phyloP scores from a whole-genome alignment of 352 stramenopile species.

The Aphanomyces astaci region DNA sequence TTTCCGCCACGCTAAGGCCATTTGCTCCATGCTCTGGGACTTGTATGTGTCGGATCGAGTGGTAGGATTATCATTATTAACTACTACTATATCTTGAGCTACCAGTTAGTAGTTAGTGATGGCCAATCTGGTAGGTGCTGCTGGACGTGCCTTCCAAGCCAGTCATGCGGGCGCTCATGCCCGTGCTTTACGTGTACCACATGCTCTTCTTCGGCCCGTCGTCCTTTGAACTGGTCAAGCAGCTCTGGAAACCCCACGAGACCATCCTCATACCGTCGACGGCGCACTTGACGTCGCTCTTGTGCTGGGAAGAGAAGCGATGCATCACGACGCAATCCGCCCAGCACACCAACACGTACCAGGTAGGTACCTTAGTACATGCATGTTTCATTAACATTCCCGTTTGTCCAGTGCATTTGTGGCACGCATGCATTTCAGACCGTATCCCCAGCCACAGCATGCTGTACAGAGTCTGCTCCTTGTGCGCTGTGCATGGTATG shows the following conservation, averaged over 20 bases:
- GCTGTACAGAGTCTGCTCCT: not conserved
- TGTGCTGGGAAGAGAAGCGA: conserved; percentile 18
- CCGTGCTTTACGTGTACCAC: conserved; percentile 2
- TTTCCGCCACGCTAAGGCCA: not conserved
- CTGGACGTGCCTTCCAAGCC: not conserved
- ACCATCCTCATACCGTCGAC: not conserved
- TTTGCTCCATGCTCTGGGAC: conserved; percentile 7
- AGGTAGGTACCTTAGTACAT: not conserved
- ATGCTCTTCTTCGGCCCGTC: conserved; percentile 9
- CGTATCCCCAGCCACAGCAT: not conserved
- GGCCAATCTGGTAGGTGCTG: not conserved
- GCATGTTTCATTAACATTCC: not conserved
- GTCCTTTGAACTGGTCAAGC: conserved; percentile 13
- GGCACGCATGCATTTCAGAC: not conserved
- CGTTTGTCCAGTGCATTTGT: not conserved
- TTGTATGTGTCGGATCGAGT: not conserved
- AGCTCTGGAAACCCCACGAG: not conserved
- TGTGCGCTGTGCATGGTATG: not conserved
- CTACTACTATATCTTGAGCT: too few relatives aligned
- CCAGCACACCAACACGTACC: not conserved
- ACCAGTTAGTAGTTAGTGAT: too few relatives aligned
- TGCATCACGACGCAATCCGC: not conserved
- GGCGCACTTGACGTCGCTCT: not conserved
- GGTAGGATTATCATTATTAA: too few relatives aligned
- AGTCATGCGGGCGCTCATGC: not conserved